A percentile compares a stretch with the other conserved stretches of the same genome.
Evolutionary conservation across 805 yeast genomes (phyloP).

Genomic region (Kuraishia floccosa): DNA sequence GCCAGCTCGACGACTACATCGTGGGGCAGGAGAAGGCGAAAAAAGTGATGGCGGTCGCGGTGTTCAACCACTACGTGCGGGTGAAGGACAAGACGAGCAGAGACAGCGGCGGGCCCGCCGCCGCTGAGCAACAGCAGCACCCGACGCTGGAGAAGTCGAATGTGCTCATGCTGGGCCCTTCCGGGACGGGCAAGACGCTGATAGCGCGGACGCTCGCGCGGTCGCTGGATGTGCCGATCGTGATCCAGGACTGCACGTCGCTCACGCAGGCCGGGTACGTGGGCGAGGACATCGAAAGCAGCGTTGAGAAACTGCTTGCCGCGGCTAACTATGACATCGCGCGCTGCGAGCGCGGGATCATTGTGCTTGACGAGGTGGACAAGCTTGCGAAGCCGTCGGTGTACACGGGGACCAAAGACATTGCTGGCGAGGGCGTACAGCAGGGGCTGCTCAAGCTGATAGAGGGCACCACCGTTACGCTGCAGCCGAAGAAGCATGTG

Average conservation of each 20-base stretch:
- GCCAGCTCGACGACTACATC: constrained; percentile 36
- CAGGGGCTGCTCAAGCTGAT: constrained; percentile 45
- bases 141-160: constrained; percentile 46
- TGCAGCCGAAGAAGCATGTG: constrained; percentile 19
- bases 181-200: constrained; percentile 52
- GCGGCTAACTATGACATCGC: constrained; percentile 40
- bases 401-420: constrained; percentile 39
- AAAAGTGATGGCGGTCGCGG: constrained; percentile 49
- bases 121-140: constrained; percentile 2
- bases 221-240: constrained; percentile 40
- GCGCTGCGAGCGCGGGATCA: constrained; percentile 42
- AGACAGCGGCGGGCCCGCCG: not conserved
- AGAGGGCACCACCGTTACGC: constrained; percentile 42
- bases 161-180: constrained; percentile 44
- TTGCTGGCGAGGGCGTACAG: constrained; percentile 57
- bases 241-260: constrained; percentile 52
- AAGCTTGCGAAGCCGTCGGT: constrained; percentile 39
- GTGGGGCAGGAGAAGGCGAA: constrained; percentile 47
- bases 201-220: constrained; percentile 44
- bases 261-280: constrained; percentile 56
- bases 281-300: constrained; percentile 52
- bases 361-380: constrained; percentile 51
- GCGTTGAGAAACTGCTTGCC: constrained; percentile 39
- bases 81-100: constrained; percentile 22
- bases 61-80: constrained; percentile 44